Percentiles rank a stretch among this genome's conserved stretches.
phyloP scores from a whole-genome alignment of 768 basidiomycete genomes.

The Hypsizygus marmoreus region DNA sequence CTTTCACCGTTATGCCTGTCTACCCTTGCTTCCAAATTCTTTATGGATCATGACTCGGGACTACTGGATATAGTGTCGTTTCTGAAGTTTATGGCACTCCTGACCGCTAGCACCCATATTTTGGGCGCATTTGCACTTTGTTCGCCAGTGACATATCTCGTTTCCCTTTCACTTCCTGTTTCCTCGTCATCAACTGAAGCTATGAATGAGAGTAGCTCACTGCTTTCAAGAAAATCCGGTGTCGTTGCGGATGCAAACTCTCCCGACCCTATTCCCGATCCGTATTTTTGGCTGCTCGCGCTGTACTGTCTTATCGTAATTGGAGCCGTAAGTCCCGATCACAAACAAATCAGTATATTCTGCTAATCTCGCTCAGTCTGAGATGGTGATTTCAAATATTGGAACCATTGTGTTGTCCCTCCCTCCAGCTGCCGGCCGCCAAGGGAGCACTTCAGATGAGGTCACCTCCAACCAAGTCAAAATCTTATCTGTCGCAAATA shows the following conservation, averaged over 20 bases:
- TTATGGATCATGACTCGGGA: slow-evolving; percentile 48
- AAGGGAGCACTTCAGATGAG: no score
- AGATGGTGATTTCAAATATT: slow-evolving; percentile 85
- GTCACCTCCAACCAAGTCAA: slow-evolving; percentile 66
- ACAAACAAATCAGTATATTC: neutral
- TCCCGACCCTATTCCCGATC: slow-evolving; percentile 51
- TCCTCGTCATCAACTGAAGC: no score
- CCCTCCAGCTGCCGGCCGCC: slow-evolving; percentile 31
- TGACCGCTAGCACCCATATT: slow-evolving; percentile 55
- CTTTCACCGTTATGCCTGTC: slow-evolving; percentile 79
- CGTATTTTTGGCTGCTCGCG: slow-evolving; percentile 65
- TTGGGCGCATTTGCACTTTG: slow-evolving; percentile 51
- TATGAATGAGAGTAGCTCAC: slow-evolving; percentile 34
- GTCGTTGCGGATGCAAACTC: slow-evolving; percentile 9
- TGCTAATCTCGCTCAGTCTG: slow-evolving; percentile 44
- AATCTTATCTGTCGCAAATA: slow-evolving; percentile 70
- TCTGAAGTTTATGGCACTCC: slow-evolving; percentile 56
- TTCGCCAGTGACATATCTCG: neutral
- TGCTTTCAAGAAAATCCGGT: slow-evolving; percentile 20
- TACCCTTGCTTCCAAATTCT: slow-evolving; percentile 59
- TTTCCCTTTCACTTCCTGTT: no score
- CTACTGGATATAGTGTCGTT: slow-evolving; percentile 48
- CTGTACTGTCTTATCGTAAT: slow-evolving; percentile 53
- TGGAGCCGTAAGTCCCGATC: slow-evolving; percentile 59
- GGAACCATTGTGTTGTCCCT: slow-evolving; percentile 75